Percentiles rank a stretch among this genome's conserved stretches.
Evolutionary conservation across 805 yeast genomes (phyloP).

Genomic region (Nakazawaea laoshanensis): DNA sequence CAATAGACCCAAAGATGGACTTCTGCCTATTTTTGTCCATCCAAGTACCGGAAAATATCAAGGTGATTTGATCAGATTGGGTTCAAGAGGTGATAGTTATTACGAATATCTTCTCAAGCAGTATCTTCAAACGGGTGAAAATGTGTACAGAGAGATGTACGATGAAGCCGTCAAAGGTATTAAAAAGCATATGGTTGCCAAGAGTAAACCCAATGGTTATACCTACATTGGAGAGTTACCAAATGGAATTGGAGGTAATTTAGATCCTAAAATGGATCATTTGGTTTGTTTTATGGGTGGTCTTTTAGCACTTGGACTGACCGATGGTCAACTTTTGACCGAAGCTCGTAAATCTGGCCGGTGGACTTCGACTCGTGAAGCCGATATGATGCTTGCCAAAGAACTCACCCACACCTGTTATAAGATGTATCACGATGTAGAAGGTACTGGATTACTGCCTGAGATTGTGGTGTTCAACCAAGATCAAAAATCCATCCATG

Average conservation of each 20-base stretch:
- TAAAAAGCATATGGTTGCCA: slow-evolving; percentile 51
- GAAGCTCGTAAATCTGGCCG: slow-evolving; percentile 41
- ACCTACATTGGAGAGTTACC: slow-evolving; percentile 75
- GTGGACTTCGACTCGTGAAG: slow-evolving; percentile 54
- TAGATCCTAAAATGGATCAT: slow-evolving; percentile 82
- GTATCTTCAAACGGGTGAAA: slow-evolving; percentile 69
- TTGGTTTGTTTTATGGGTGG: slow-evolving; percentile 91
- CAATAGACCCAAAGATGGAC: slow-evolving; percentile 59
- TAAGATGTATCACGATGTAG: slow-evolving; percentile 67
- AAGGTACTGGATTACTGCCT: slow-evolving; percentile 74
- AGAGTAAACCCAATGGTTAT: slow-evolving; percentile 54
- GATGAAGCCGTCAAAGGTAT: slow-evolving; percentile 73
- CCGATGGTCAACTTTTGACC: slow-evolving; percentile 53
- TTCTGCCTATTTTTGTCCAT: slow-evolving; percentile 72
- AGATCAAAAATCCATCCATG: slow-evolving; percentile 33
- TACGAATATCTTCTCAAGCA: slow-evolving; percentile 86
- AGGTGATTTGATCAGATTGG: slow-evolving; percentile 64
- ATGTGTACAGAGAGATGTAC: slow-evolving; percentile 64
- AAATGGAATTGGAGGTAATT: slow-evolving; percentile 47
- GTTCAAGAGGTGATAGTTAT: slow-evolving; percentile 90
- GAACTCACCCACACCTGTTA: slow-evolving; percentile 77
- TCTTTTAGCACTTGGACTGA: slow-evolving; percentile 80
- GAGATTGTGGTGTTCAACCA: slow-evolving; percentile 82
- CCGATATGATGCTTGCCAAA: slow-evolving; percentile 61
- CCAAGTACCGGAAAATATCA: slow-evolving; percentile 68